phyloP scores from a whole-genome alignment of 75 land plant species.

The Sequoiadendron giganteum region DNA sequence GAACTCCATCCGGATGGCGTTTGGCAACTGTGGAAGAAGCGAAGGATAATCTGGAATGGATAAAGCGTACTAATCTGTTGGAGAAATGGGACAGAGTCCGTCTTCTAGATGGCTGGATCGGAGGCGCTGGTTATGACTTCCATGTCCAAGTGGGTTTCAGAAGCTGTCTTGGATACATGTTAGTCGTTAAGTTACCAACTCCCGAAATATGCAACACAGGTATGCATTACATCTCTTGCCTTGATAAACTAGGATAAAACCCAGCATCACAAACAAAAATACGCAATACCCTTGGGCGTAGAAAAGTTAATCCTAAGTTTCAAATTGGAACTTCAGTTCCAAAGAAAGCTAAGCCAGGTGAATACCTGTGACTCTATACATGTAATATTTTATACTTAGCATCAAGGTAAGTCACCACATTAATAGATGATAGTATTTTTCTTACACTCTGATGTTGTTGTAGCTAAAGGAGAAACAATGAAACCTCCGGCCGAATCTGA shows the following conservation, averaged over 20 bases:
- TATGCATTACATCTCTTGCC: neutral
- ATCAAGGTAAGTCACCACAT: no score
- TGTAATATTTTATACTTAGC: neutral
- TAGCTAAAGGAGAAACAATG: no score
- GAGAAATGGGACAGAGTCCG: neutral
- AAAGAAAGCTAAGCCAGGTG: neutral
- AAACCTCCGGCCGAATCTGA: no score
- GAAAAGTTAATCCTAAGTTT: neutral
- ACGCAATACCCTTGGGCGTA: neutral
- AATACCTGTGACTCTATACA: neutral
- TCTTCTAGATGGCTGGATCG: constrained; percentile 1
- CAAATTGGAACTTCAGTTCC: neutral
- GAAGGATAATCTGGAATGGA: neutral
- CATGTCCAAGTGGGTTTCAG: neutral
- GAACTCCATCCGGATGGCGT: neutral
- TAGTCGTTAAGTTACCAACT: neutral
- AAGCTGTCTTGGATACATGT: neutral
- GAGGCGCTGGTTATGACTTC: neutral
- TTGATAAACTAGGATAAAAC: no score
- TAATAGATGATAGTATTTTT: neutral
- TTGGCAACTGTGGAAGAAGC: neutral
- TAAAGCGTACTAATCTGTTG: neutral
- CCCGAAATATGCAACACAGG: neutral
- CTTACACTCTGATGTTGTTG: neutral
- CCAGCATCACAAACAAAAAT: neutral